These are phyloP conservation scores for Neltuma alba DNA, from an alignment of 306 rosid genomes.

Conservation along the genomic window DNA sequence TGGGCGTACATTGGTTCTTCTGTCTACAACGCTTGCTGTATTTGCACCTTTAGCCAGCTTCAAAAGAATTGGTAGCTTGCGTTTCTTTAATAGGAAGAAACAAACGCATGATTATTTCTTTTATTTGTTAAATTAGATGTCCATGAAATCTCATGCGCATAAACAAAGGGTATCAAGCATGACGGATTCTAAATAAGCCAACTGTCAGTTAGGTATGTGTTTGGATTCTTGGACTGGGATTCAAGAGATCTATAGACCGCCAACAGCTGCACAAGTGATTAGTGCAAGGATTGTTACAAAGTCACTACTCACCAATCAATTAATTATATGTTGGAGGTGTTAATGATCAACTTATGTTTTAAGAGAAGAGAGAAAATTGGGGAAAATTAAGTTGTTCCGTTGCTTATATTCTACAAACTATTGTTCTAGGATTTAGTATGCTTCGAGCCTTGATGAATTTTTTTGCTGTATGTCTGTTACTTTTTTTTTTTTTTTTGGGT, in stretches of 20 bases:
- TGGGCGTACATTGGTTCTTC: constrained; percentile 63
- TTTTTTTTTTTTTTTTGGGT: neutral
- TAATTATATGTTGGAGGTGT: neutral
- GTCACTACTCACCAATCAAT: constrained; percentile 3
- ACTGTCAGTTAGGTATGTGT: neutral
- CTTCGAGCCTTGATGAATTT: neutral
- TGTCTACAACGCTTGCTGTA: constrained; percentile 63
- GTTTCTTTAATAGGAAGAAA: neutral
- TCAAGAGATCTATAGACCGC: neutral
- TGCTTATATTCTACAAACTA: constrained; percentile 8
- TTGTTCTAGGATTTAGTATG: constrained; percentile 22
- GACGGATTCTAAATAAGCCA: neutral
- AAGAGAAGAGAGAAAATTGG: neutral
- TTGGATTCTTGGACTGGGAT: neutral
- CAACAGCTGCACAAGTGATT: constrained; percentile 6
- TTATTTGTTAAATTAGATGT: neutral
- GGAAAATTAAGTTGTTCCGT: neutral
- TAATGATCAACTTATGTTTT: neutral
- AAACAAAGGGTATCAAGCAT: neutral
- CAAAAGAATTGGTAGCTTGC: constrained; percentile 74
- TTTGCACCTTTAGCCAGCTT: constrained; percentile 84
- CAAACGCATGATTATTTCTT: neutral
- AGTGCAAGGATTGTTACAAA: neutral
- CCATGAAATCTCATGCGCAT: neutral
- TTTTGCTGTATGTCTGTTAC: constrained; percentile 10